Percentiles rank a stretch among this genome's conserved stretches.
Conservation (phyloP, 192 early-diverging fungal species). For the Phycomyces blakesleeanus region DNA sequence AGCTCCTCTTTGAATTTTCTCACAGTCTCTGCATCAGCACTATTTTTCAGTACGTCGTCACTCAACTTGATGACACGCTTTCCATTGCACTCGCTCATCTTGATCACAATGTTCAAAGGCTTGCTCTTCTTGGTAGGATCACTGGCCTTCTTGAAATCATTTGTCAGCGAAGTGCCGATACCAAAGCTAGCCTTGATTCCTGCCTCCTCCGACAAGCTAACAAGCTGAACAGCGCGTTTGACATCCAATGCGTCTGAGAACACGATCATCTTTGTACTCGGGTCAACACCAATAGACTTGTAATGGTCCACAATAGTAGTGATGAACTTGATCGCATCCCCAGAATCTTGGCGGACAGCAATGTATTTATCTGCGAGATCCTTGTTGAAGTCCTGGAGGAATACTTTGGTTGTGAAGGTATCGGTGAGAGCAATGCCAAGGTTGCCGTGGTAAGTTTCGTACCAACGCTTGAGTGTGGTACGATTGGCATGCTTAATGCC, state of each 20-base stretch:
- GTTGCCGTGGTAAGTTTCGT: conserved; percentile 46
- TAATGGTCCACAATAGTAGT: conserved; percentile 56
- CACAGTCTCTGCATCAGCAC: conserved; percentile 51
- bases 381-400: conserved; percentile 59
- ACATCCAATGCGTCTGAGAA: conserved; percentile 69
- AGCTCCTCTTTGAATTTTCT: conserved; percentile 41
- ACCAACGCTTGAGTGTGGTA: conserved; percentile 59
- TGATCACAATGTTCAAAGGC: conserved; percentile 75
- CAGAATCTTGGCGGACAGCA: conserved; percentile 74
- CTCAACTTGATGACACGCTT: conserved; percentile 67
- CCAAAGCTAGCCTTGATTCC: conserved; percentile 61
- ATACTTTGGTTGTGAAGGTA: conserved; percentile 63
- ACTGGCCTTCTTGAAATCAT: conserved; percentile 51
- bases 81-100: conserved; percentile 54
- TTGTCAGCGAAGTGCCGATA: conserved; percentile 74
- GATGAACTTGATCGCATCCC: conserved; percentile 61
- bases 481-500: conserved; percentile 57
- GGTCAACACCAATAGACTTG: conserved; percentile 50
- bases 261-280: conserved; percentile 57
- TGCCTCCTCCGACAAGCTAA: conserved; percentile 36
- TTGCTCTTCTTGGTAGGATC: conserved; percentile 34
- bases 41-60: conserved; percentile 61
- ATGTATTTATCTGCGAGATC: conserved; percentile 45
- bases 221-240: conserved; percentile 46
- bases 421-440: conserved; percentile 70